Evolutionary conservation across 192 early-diverging fungal species (phyloP), one percentile per base, ranked within the genome.

Genomic region (Irineochytrium annulatum): DNA sequence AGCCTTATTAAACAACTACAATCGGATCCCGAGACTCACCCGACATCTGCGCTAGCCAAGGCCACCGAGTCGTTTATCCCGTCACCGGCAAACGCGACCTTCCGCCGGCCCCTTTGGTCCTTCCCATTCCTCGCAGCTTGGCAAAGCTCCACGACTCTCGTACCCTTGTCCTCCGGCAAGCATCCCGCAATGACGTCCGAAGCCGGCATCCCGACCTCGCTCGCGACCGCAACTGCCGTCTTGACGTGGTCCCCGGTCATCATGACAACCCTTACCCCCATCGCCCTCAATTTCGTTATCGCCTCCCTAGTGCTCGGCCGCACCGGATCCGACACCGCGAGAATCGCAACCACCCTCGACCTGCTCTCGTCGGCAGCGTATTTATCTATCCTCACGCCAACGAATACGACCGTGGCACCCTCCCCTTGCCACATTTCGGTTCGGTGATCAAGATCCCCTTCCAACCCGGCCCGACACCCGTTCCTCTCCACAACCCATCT

Each of bases 11-110:
- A 48, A 19, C 29, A 46, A 43, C 35, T 11, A 24, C n/a, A 45
- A 62, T 17, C 20, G 59, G 5, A 64, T 13, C 6, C 27, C 19
- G 66, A 13, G 27, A 57, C 74, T 69, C 55, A 75, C 74, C 92
- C 92, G 29, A 97, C 78, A 73, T 94, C 89, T 1, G 93, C 86
- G 59, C 90, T 87, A 2, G 92, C 89, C 1, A 97, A 72, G 1
- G 95, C 95, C 37, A 90, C 85, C 2, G 92, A 87, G 73, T 95
- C 95, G 56, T 97, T 97, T 67, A 97, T 93, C 16, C 95, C 95
- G 67, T 97, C 95, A 24, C 95, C 95, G 3, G 92, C 83, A 89
- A 97, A 92, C 0, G 88, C 92, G 1, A 97, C 92, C 53, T 54
- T 65, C 34, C 63, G 62, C 27, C 33, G 31, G 0, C 51, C 30